Conservation (phyloP, 2,329 filamentous ascomycete genomes). For the Knoxdaviesia capensis region DNA sequence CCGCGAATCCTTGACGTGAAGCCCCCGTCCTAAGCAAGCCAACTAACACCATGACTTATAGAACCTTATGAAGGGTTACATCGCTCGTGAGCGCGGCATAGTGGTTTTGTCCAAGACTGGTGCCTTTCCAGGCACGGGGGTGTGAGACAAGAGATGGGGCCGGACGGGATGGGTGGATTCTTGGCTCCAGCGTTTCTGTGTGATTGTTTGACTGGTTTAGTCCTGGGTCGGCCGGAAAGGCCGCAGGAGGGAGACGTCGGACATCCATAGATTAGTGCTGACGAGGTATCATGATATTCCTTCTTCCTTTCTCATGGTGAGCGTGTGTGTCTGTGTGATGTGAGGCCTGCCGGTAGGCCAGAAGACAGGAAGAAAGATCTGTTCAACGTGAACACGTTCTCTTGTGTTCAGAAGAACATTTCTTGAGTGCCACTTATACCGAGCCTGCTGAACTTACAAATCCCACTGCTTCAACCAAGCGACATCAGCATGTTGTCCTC, state of each 20-base stretch:
- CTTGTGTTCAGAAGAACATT: neutral
- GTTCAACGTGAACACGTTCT: neutral
- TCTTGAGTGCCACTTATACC: neutral
- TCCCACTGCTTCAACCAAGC: neutral
- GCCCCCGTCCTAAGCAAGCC: neutral
- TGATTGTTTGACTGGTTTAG: neutral
- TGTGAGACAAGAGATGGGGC: conserved; percentile 16
- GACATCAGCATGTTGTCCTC: neutral
- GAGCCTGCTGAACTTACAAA: neutral
- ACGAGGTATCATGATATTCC: conserved; percentile 1
- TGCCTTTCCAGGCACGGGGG: conserved; percentile 80
- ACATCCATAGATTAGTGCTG: neutral
- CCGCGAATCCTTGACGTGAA: neutral
- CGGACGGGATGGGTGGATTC: neutral
- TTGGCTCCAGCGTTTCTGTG: neutral
- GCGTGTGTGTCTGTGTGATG: neutral
- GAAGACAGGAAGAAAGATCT: neutral
- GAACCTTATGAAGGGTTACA: conserved; percentile 96
- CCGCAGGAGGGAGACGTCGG: neutral
- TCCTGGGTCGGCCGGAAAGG: neutral
- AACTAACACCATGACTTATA: conserved; percentile 14
- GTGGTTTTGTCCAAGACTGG: conserved; percentile 85
- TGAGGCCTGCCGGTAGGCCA: too few relatives aligned
- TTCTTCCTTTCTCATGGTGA: neutral
- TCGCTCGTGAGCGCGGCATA: conserved; percentile 71